A percentile compares a stretch with the other conserved stretches of the same genome.
phyloP scores from a whole-genome alignment of 2,329 filamentous ascomycete genomes.

The Penicillium freii region DNA sequence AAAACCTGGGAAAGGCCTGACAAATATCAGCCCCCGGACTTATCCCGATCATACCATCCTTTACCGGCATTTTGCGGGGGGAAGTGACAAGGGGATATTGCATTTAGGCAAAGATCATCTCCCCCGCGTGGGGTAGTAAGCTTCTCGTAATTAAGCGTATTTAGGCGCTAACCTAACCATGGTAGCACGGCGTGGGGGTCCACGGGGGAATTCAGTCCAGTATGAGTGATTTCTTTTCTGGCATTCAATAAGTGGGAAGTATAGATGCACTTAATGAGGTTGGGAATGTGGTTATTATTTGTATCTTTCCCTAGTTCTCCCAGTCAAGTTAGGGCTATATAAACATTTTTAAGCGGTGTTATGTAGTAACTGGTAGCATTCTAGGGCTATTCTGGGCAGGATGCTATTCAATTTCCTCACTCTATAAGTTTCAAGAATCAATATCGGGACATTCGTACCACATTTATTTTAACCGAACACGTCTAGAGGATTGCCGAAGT shows the following conservation, averaged over 20 bases:
- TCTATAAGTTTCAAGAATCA: too few species aligned
- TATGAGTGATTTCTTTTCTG: neutral
- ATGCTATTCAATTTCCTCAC: too few species aligned
- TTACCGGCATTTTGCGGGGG: neutral
- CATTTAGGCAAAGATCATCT: neutral
- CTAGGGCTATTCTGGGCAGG: too few species aligned
- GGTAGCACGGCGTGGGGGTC: neutral
- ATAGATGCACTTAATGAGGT: neutral
- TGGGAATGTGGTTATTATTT: neutral
- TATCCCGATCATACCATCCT: neutral
- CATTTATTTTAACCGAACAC: too few species aligned
- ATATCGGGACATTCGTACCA: too few species aligned
- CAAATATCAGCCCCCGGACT: constrained; percentile 7
- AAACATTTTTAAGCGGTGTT: too few species aligned
- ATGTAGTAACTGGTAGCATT: too few species aligned
- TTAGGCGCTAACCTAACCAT: neutral
- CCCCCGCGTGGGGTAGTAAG: constrained; percentile 4
- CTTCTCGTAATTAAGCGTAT: neutral
- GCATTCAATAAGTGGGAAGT: neutral
- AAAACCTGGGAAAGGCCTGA: neutral
- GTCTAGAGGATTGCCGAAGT: too few species aligned
- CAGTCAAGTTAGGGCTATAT: neutral
- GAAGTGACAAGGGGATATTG: neutral
- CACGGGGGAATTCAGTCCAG: neutral
- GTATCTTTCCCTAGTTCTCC: too few species aligned